These are phyloP conservation scores for Mycena metata DNA, from an alignment of 768 basidiomycete species.

Conservation along the genomic window DNA sequence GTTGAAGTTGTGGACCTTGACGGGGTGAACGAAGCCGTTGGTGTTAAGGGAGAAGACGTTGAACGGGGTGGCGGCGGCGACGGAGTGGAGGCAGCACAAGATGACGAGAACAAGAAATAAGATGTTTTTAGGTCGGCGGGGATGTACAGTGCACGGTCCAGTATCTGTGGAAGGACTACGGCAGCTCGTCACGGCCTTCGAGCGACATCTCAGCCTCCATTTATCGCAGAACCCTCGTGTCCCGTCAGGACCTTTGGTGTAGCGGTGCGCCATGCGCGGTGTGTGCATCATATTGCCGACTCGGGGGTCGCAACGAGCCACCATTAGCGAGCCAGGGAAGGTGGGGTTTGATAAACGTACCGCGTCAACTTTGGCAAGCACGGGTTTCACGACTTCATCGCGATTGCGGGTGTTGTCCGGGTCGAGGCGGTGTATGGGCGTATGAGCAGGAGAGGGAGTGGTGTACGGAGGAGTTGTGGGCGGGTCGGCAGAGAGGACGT, in stretches of 20 bases:
- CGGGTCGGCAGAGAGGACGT: too few species aligned
- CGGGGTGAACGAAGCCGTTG: background rate
- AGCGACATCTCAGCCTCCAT: background rate
- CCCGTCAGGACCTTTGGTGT: constrained; percentile 26
- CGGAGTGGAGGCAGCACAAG: background rate
- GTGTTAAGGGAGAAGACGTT: constrained; percentile 7
- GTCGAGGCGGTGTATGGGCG: too few species aligned
- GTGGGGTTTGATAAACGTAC: too few species aligned
- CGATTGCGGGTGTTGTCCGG: too few species aligned
- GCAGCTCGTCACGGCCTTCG: background rate
- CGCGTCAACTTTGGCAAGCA: too few species aligned
- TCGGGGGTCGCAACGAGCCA: background rate
- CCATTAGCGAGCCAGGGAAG: background rate
- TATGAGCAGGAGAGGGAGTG: too few species aligned
- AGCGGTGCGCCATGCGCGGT: background rate
- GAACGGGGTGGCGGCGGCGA: background rate
- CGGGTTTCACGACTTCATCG: too few species aligned
- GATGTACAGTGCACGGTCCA: background rate
- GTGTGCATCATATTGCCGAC: background rate
- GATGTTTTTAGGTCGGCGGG: background rate
- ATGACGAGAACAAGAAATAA: constrained; percentile 1
- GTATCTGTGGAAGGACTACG: constrained; percentile 23
- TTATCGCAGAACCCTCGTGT: constrained; percentile 4
- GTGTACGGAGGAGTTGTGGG: too few species aligned
- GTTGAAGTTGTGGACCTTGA: background rate